These are phyloP conservation scores for Sanghuangporus sanghuang DNA, from an alignment of 1,284 basidiomycete species.

Conservation along the genomic window DNA sequence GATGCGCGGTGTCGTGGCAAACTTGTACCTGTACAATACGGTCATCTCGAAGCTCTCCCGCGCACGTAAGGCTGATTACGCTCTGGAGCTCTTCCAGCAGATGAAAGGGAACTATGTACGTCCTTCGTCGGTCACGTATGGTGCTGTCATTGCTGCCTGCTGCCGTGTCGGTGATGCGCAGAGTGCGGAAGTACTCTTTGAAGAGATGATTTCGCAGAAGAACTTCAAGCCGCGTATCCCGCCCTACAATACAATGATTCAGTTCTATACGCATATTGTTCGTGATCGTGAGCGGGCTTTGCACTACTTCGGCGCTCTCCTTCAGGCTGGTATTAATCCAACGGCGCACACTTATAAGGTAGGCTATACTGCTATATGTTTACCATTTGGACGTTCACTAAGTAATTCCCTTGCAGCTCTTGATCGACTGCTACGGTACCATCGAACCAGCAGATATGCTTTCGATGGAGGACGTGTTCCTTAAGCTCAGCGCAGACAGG, in stretches of 20 bases:
- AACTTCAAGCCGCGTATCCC: conserved; percentile 89
- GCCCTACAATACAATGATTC: conserved; percentile 99
- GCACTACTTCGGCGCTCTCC: conserved; percentile 73
- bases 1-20: conserved; percentile 64
- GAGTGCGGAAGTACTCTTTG: conserved; percentile 80
- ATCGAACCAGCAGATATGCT: conserved; percentile 80
- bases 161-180: conserved; percentile 88
- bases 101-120: conserved; percentile 69
- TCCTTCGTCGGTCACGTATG: conserved; percentile 90
- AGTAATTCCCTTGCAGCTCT: conserved; percentile 45
- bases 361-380: conserved; percentile 19
- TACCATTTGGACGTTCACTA: conserved; percentile 13
- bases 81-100: conserved; percentile 79
- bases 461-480: conserved; percentile 74
- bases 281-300: conserved; percentile 79
- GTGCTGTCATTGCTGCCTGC: conserved; percentile 92
- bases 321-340: conserved; percentile 59
- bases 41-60: conserved; percentile 92
- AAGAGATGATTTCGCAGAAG: conserved; percentile 73
- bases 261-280: conserved; percentile 87
- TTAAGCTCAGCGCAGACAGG: conserved; percentile 46
- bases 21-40: conserved; percentile 90
- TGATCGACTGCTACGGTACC: conserved; percentile 87
- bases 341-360: conserved; percentile 92
- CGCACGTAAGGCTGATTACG: conserved; percentile 86